Evolutionary conservation across 176 grass and related monocot species (phyloP), one percentile per base, ranked within the genome.

Genomic region (Aechmea fasciata): DNA sequence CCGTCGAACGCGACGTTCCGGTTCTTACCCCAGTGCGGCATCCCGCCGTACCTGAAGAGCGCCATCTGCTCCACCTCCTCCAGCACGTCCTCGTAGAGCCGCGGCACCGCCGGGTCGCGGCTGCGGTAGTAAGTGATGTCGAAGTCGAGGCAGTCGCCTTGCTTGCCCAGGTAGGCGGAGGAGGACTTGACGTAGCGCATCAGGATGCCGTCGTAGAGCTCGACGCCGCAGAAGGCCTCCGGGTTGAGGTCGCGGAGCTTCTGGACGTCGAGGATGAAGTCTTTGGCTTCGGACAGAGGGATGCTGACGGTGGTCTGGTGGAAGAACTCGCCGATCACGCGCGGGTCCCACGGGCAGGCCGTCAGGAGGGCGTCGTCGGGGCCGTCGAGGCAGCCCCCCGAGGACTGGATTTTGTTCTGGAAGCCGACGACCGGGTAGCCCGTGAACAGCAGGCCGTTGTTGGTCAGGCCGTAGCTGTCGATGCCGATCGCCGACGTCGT

Each of bases 21-120:
- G 73, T 90, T 90, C 87, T 90, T 90, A 0, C 87, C 87, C 87
- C 87, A 86, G 65, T 90, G 83, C 2, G 87, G 87, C 9, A 90
- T 10, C 11, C 83, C 87, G n/a, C 50, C 48, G 51, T 90, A 90
- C 77, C 83, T 90, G 68, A 70, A 53, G 57, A 86, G 57, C 18
- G 77, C 83, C 80, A 90, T 86, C 73, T 90, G 87, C 77, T 78
- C 80, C 1, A 90, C 25, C 80, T 90, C 87, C 61, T 89, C 83
- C 8, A 83, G 3, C 63, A 65, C 86, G 49, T 71, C 85, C 15
- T 65, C 77, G 33, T 81, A 13, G 11, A 83, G 73, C 23, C 83
- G 65, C 20, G 90, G 85, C 33, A 8, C 29, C 20, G 26, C 47
- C 3, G 66, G 52, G 33, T 87, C 70, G 10, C 13, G 65, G 69